Evolutionary conservation across 2,329 filamentous ascomycete species (phyloP), one percentile per base, ranked within the genome.

Genomic region (Chaetomium sp.): DNA sequence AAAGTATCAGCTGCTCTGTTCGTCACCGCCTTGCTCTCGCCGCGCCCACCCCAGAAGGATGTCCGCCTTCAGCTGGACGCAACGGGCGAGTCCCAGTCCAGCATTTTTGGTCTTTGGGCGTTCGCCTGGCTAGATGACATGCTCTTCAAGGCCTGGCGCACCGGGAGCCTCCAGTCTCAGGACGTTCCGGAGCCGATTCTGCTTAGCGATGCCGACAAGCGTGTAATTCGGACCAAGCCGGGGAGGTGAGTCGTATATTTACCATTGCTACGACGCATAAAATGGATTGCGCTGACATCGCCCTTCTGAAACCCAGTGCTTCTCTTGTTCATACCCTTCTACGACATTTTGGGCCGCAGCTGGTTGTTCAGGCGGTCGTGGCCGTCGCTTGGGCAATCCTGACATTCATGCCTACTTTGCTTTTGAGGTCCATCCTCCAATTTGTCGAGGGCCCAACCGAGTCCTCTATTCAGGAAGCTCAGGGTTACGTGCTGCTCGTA

Each of bases 401-500:
- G 47, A 54, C 47, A 27, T 54, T 54, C 34, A 54, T 54, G 53
- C 53, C 53, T 8, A 54, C 53, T 41, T 46, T 54, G 47, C 47
- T 54, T 9, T 38, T 50, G 40, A 54, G 53, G 53, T 44, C 87
- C n/a, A 96, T 97, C 59, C 77, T 97, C 14, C 86, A 96, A 69
- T 96, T 92, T 67, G 87, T 96, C 12, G 90, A 97, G 72, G 77
- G 86, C 53, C 89, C 90, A 1, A 78, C 82, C 1, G 75, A 78
- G 6, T 86, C 86, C 1, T 91, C 92, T 0, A 74, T 80, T 48
- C 96, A 91, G 68, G 90, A 95, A 32, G 85, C 95, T 33, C 97
- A 92, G 94, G 83, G 97, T 51, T 95, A 91, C 65, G 92, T 96
- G 45, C 89, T 94, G 46, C 78, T 95, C 3, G 80, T 97, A 8